Conservation (phyloP, 345 rosid species). For the Eucalyptus curtisii region DNA sequence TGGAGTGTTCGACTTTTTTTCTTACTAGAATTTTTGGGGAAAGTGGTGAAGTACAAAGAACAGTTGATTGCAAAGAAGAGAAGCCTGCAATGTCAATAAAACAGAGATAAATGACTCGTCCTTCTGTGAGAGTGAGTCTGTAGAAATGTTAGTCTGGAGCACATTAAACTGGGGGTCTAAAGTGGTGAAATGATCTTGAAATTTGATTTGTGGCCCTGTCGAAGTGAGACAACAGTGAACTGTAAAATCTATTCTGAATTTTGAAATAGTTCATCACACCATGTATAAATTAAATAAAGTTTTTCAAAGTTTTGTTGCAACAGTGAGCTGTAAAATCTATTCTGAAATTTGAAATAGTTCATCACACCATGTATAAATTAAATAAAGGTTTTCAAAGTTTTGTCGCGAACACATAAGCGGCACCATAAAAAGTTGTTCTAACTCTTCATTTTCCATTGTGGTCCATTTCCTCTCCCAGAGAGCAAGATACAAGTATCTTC, state of each 20-base stretch:
- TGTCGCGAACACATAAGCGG: background rate
- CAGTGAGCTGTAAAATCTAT: background rate
- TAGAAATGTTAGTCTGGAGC: background rate
- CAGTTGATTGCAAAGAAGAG: background rate
- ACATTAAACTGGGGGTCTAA: background rate
- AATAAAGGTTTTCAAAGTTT: background rate
- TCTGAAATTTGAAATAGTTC: background rate
- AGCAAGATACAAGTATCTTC: background rate
- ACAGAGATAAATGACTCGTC: background rate
- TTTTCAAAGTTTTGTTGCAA: background rate
- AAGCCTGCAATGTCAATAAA: background rate
- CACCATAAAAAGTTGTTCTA: background rate
- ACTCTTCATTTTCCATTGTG: background rate
- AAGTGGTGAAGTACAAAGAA: background rate
- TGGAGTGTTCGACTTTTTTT: background rate
- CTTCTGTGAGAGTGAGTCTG: background rate
- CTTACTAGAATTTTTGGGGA: background rate
- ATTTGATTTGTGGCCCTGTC: background rate
- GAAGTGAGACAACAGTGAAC: background rate
- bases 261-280: background rate
- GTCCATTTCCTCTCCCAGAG: background rate
- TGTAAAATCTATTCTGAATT: background rate
- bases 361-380: background rate
- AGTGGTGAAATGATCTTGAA: background rate
- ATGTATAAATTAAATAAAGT: background rate